Conservation (phyloP, 1,284 basidiomycete genomes). For the Pyrrhoderma noxium region DNA sequence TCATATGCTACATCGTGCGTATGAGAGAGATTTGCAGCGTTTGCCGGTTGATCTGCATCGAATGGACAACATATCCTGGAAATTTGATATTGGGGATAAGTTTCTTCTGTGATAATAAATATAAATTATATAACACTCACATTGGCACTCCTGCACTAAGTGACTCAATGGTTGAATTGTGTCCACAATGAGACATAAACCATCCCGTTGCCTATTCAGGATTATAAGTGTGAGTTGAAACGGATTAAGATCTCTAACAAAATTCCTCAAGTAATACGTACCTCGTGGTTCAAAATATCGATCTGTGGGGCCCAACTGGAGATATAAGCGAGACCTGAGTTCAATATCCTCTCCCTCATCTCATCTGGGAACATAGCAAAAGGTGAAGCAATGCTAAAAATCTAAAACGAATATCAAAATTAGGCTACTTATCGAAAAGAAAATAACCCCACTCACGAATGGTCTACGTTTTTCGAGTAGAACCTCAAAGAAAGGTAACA, state of each 20-base stretch:
- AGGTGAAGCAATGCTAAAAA: slow-evolving; percentile 12
- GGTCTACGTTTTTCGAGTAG: slow-evolving; percentile 11
- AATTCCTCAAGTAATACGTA: neutral
- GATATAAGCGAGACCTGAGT: slow-evolving; percentile 11
- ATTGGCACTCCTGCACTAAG: slow-evolving; percentile 16
- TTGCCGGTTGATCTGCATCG: slow-evolving; percentile 22
- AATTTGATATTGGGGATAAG: too few relatives aligned
- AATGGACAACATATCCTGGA: slow-evolving; percentile 25
- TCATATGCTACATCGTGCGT: slow-evolving; percentile 24
- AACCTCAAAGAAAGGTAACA: slow-evolving; percentile 11
- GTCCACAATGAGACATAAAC: slow-evolving; percentile 19
- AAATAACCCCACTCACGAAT: slow-evolving; percentile 15
- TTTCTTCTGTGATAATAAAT: too few relatives aligned
- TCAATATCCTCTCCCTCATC: slow-evolving; percentile 7
- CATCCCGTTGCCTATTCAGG: slow-evolving; percentile 16
- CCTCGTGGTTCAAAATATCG: slow-evolving; percentile 15
- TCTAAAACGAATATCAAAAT: neutral
- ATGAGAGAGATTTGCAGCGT: slow-evolving; percentile 20
- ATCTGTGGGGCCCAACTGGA: slow-evolving; percentile 18
- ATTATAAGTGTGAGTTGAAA: neutral
- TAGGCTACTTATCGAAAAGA: neutral
- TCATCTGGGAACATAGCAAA: slow-evolving; percentile 12
- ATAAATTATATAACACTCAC: slow-evolving; percentile 1
- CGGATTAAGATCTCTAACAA: neutral
- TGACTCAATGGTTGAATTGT: slow-evolving; percentile 18